Percentiles rank a stretch among this genome's conserved stretches.
Evolutionary conservation across 176 grass and related monocot genomes (phyloP).

Genomic region (Avena insularis): DNA sequence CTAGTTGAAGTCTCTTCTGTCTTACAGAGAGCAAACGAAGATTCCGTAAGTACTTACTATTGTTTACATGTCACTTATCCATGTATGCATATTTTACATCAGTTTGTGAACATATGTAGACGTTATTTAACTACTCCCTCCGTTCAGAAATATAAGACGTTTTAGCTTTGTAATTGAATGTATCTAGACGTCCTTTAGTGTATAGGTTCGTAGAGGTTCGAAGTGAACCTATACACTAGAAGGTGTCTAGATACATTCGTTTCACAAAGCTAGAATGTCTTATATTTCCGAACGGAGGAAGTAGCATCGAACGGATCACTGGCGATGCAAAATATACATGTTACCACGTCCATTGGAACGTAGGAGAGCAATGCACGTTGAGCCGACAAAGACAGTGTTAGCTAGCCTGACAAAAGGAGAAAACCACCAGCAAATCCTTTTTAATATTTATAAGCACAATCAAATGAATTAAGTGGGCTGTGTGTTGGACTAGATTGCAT

Average conservation of each 20-base stretch:
- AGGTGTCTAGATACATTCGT: too few relatives aligned
- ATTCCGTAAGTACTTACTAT: not conserved
- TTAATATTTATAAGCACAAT: not conserved
- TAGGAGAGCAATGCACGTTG: not conserved
- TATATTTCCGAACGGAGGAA: too few relatives aligned
- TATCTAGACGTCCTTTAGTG: too few relatives aligned
- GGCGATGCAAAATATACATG: slow-evolving; percentile 13
- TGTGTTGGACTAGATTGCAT: slow-evolving; percentile 28
- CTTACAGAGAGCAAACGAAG: not conserved
- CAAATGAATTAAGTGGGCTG: not conserved
- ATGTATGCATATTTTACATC: not conserved
- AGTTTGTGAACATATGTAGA: not conserved
- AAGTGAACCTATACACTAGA: too few relatives aligned
- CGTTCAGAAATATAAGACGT: too few relatives aligned
- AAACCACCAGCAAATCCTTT: not conserved
- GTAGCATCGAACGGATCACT: not conserved
- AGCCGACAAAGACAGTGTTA: not conserved
- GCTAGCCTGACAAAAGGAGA: not conserved
- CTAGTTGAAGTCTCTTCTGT: not conserved
- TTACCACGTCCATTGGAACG: not conserved
- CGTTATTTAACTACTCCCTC: not conserved
- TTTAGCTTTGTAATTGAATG: too few relatives aligned
- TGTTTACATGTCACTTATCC: not conserved
- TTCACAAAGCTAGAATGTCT: too few relatives aligned
- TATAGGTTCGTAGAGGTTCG: too few relatives aligned